A percentile compares a stretch with the other conserved stretches of the same genome.
phyloP scores from a whole-genome alignment of 1,284 basidiomycete genomes.

The Boletus semigastroideus region DNA sequence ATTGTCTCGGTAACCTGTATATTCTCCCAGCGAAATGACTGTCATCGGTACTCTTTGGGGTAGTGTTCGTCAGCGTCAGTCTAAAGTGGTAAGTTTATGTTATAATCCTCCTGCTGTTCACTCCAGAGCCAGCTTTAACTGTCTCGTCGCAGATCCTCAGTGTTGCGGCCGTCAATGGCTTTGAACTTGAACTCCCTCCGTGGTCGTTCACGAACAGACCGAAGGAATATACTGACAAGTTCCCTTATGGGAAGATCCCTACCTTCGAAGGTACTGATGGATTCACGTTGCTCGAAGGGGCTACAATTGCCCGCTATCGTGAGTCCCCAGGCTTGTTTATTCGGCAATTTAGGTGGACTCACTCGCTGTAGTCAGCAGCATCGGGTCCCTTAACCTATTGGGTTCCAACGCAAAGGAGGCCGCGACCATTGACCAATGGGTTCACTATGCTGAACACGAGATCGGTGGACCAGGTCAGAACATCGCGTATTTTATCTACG shows the following conservation, averaged over 20 bases:
- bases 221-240: constrained; percentile 44
- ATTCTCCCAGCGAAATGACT: constrained; percentile 14
- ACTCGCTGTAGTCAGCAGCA: constrained; percentile 40
- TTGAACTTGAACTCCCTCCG: constrained; percentile 13
- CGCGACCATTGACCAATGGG: constrained; percentile 55
- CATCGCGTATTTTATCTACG: constrained; percentile 8
- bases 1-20: not conserved
- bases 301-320: constrained; percentile 60
- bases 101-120: no score
- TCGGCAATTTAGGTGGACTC: not conserved
- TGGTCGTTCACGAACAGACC: constrained; percentile 35
- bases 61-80: constrained; percentile 20
- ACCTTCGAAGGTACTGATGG: constrained; percentile 53
- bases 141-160: constrained; percentile 18
- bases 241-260: constrained; percentile 51
- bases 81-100: constrained; percentile 25
- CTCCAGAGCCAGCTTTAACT: not conserved
- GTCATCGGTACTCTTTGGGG: constrained; percentile 27
- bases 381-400: constrained; percentile 47
- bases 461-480: constrained; percentile 15
- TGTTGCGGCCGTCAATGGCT: constrained; percentile 19
- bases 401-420: constrained; percentile 44
- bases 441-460: constrained; percentile 52
- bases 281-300: constrained; percentile 50
- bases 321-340: constrained; percentile 21